Evolutionary conservation across 2,329 filamentous ascomycete species (phyloP).

Genomic region (Xylariaceae sp.): DNA sequence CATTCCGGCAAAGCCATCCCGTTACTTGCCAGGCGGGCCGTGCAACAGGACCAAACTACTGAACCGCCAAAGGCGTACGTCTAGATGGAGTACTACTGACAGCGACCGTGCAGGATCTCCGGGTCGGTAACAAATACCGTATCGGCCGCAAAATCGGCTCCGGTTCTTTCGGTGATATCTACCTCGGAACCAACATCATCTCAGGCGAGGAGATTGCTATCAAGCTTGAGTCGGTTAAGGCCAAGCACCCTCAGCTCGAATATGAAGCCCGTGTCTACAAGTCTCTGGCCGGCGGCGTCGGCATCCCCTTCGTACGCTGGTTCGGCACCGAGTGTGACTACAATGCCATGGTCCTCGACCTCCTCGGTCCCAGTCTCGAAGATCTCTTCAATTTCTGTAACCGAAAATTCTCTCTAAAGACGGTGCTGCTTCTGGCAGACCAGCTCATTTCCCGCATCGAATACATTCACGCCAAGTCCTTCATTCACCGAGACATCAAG

Average conservation of each 20-base stretch:
- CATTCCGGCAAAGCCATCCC: too few species aligned
- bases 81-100: conserved; percentile 12
- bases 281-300: conserved; percentile 89
- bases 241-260: conserved; percentile 97
- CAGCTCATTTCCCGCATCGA: conserved; percentile 99
- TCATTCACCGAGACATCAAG: conserved; percentile 99
- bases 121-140: conserved; percentile 99
- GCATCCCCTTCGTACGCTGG: conserved; percentile 98
- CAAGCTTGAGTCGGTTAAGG: conserved; percentile 99
- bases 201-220: conserved; percentile 99
- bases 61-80: not conserved
- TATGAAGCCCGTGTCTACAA: conserved; percentile 96
- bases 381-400: conserved; percentile 99
- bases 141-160: conserved; percentile 99
- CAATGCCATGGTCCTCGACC: conserved; percentile 98
- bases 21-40: not conserved
- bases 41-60: not conserved
- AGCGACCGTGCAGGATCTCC: conserved; percentile 68
- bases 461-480: conserved; percentile 99
- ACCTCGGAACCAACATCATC: conserved; percentile 98
- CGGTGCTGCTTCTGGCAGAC: conserved; percentile 90
- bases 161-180: conserved; percentile 97
- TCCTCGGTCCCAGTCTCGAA: conserved; percentile 91
- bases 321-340: conserved; percentile 99
- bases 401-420: conserved; percentile 99